A percentile compares a stretch with the other conserved stretches of the same genome.
phyloP scores from a whole-genome alignment of 345 rosid genomes.

The Salix koriyanagi region DNA sequence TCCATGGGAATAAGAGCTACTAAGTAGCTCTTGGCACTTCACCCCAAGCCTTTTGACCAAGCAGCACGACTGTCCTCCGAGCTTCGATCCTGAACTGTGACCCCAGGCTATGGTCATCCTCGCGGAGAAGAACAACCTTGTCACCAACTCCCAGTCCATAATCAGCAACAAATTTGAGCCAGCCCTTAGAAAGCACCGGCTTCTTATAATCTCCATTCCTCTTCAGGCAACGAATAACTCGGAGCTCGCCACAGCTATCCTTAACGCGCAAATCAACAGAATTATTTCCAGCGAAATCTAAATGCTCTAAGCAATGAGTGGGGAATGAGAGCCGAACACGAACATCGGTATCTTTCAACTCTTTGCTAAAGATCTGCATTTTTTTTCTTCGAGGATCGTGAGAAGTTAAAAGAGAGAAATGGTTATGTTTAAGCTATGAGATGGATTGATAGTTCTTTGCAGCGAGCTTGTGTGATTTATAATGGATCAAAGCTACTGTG shows the following conservation, averaged over 20 bases:
- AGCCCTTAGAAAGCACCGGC: background rate
- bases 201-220: background rate
- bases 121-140: background rate
- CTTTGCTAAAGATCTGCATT: background rate
- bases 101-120: background rate
- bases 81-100: background rate
- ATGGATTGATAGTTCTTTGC: too few species aligned
- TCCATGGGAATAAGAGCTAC: background rate
- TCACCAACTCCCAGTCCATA: background rate
- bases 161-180: background rate
- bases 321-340: background rate
- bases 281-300: background rate
- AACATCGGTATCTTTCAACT: background rate
- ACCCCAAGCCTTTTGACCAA: background rate
- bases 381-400: too few species aligned
- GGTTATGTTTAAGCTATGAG: too few species aligned
- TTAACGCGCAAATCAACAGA: background rate
- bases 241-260: background rate
- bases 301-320: background rate
- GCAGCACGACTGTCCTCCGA: background rate
- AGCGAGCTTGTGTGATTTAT: too few species aligned
- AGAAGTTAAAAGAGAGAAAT: too few species aligned
- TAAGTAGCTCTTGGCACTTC: background rate
- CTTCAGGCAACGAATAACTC: background rate
- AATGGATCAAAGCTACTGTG: too few species aligned